These are phyloP conservation scores for Chiua sp. DNA, from an alignment of 1,284 basidiomycete species.

Conservation along the genomic window DNA sequence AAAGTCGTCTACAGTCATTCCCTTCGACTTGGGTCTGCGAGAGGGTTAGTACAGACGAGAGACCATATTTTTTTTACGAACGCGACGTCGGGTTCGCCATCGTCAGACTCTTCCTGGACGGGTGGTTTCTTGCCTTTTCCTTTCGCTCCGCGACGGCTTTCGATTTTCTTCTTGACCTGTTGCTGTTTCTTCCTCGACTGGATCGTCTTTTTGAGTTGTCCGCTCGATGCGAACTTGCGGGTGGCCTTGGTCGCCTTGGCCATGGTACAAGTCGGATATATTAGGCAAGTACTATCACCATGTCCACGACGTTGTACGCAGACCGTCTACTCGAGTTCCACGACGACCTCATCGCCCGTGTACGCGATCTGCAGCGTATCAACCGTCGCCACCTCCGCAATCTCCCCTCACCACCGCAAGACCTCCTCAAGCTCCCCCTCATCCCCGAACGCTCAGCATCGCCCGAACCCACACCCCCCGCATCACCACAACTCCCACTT, in stretches of 20 bases:
- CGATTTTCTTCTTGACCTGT: conserved; percentile 73
- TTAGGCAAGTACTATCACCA: conserved; percentile 16
- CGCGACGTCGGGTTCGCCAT: conserved; percentile 40
- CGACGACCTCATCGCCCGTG: conserved; percentile 44
- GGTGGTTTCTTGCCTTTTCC: conserved; percentile 45
- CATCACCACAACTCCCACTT: conserved; percentile 50
- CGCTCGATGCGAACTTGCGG: conserved; percentile 87
- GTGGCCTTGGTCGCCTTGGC: conserved; percentile 66
- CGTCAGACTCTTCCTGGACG: conserved; percentile 46
- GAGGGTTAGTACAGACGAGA: conserved; percentile 13
- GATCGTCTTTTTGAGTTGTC: conserved; percentile 87
- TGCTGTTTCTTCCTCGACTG: conserved; percentile 79
- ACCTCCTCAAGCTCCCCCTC: conserved; percentile 52
- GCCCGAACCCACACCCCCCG: conserved; percentile 48
- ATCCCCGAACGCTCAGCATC: conserved; percentile 54
- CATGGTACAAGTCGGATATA: conserved; percentile 45
- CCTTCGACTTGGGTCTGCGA: conserved; percentile 46
- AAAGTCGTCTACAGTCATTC: conserved; percentile 83
- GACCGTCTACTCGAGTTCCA: conserved; percentile 58
- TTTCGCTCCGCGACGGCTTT: conserved; percentile 58
- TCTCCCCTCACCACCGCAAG: conserved; percentile 44
- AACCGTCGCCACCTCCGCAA: conserved; percentile 46
- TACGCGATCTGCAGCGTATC: conserved; percentile 47
- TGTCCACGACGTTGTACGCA: conserved; percentile 36
- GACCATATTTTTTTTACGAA: conserved; percentile 19